phyloP scores from a whole-genome alignment of 768 basidiomycete species.

The Termitomyces sp. region DNA sequence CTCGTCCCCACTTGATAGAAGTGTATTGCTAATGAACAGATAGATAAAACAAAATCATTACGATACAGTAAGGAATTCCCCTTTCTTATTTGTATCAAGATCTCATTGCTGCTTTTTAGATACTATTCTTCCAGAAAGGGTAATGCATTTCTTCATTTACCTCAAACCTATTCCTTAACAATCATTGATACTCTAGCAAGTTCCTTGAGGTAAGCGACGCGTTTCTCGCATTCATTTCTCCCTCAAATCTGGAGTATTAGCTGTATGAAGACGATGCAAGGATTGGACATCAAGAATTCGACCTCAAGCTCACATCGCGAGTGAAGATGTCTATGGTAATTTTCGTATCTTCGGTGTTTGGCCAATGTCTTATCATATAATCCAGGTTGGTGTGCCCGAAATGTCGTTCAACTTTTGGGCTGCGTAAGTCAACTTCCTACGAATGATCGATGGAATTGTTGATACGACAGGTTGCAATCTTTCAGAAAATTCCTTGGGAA shows the following conservation, averaged over 20 bases:
- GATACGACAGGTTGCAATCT: background rate
- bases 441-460: background rate
- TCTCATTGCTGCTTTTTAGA: conserved; percentile 34
- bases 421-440: conserved; percentile 48
- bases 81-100: conserved; percentile 11
- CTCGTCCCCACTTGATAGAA: background rate
- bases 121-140: conserved; percentile 99
- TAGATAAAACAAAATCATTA: conserved; percentile 97
- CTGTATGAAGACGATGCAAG: conserved; percentile 96
- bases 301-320: conserved; percentile 84
- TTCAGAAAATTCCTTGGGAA: conserved; percentile 79
- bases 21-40: background rate
- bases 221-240: background rate
- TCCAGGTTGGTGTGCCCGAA: conserved; percentile 92
- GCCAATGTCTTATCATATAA: background rate
- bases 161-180: background rate
- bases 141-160: conserved; percentile 22
- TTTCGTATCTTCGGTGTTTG: background rate
- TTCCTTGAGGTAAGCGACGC: conserved; percentile 61
- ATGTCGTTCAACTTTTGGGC: conserved; percentile 92
- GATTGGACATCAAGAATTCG: conserved; percentile 91
- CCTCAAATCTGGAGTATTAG: conserved; percentile 25
- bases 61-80: conserved; percentile 64
- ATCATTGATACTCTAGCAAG: conserved; percentile 47
- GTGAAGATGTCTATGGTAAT: conserved; percentile 99